Conservation (phyloP, 805 yeast species). For the Yarrowia bubula region DNA sequence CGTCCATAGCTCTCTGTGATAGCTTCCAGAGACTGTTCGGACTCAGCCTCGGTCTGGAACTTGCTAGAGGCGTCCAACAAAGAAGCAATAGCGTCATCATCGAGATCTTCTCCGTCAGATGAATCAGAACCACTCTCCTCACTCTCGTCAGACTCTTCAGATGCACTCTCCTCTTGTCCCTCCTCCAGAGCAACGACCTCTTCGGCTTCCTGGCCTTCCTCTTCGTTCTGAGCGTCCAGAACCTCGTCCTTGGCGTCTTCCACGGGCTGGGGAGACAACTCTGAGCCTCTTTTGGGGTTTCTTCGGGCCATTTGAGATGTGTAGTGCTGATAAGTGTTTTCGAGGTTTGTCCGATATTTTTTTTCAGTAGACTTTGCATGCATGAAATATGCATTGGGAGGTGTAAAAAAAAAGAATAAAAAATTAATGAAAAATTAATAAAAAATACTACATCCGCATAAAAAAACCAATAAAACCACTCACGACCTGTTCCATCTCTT, state of each 20-base stretch:
- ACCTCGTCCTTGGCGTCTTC: not conserved
- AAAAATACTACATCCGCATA: not conserved
- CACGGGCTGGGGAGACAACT: not conserved
- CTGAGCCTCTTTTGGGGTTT: conserved; percentile 3
- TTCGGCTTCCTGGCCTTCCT: not conserved
- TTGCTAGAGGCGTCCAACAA: conserved; percentile 5
- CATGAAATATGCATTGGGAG: not conserved
- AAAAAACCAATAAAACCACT: not conserved
- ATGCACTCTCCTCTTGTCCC: not conserved
- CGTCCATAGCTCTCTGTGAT: not conserved
- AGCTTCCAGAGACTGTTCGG: not conserved
- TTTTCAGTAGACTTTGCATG: conserved; percentile 5
- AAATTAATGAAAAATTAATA: not conserved
- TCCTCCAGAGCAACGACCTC: not conserved
- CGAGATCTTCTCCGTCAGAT: not conserved
- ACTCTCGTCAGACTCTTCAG: not conserved
- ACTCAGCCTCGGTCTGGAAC: not conserved
- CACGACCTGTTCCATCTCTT: not conserved
- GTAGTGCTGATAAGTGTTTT: not conserved
- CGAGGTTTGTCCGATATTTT: not conserved
- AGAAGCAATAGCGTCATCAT: not conserved
- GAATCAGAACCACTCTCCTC: not conserved
- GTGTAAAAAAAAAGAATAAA: not conserved
- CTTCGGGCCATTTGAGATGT: conserved; percentile 10
- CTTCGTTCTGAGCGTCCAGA: not conserved